A percentile compares a stretch with the other conserved stretches of the same genome.
Conservation (phyloP, 345 rosid species). For the Odontarrhena argentea region DNA sequence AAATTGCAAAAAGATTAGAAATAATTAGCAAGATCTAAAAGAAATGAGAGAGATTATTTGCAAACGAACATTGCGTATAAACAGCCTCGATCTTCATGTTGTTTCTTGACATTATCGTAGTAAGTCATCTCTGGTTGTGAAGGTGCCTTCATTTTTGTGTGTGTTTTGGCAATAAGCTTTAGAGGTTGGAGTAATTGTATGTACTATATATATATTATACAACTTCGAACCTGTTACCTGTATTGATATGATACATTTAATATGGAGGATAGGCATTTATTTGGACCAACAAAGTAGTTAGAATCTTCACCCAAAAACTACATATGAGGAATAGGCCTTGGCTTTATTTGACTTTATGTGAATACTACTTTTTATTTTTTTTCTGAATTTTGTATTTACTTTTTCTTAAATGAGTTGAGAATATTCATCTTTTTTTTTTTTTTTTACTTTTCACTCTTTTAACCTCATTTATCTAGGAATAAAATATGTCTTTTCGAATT, state of each 20-base stretch:
- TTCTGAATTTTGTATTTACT: not conserved
- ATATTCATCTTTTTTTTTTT: not conserved
- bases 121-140: slow-evolving; percentile 40
- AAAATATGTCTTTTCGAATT: too few relatives aligned
- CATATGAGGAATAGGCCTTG: not conserved
- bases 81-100: slow-evolving; percentile 34
- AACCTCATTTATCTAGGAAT: too few relatives aligned
- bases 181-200: slow-evolving; percentile 18
- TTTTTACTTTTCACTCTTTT: not conserved
- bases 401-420: slow-evolving; percentile 9
- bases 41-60: not conserved
- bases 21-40: not conserved
- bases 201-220: slow-evolving; percentile 6
- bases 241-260: slow-evolving; percentile 35
- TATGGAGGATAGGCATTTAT: slow-evolving; percentile 29
- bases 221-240: slow-evolving; percentile 35
- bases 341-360: not conserved
- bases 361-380: not conserved
- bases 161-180: slow-evolving; percentile 13
- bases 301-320: slow-evolving; percentile 18
- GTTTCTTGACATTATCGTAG: slow-evolving; percentile 23
- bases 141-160: slow-evolving; percentile 37
- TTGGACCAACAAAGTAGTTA: slow-evolving; percentile 41
- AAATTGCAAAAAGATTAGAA: too few relatives aligned
- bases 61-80: slow-evolving; percentile 33